These are phyloP conservation scores for Oryza punctata DNA, from an alignment of 176 grass and related monocot species.

Conservation along the genomic window DNA sequence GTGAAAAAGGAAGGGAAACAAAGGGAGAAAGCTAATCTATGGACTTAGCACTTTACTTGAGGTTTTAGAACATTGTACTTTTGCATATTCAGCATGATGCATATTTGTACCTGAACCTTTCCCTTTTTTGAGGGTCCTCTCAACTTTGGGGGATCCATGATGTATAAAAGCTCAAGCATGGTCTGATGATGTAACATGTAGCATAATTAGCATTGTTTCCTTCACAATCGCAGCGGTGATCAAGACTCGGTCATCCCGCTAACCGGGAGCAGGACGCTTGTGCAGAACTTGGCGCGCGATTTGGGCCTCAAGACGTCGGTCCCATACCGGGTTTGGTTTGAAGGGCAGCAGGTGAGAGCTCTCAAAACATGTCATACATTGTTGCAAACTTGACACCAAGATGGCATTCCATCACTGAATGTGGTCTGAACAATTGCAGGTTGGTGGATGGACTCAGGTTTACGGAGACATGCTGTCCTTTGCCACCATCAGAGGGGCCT, in stretches of 20 bases:
- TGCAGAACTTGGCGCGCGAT: conserved; percentile 71
- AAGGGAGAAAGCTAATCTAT: conserved; percentile 11
- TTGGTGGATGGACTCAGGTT: conserved; percentile 94
- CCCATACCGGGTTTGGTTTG: conserved; percentile 90
- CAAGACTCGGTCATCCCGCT: conserved; percentile 97
- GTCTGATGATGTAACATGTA: conserved; percentile 14
- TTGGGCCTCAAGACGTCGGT: conserved; percentile 66
- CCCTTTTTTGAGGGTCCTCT: neutral
- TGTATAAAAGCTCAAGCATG: neutral
- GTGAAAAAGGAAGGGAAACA: conserved; percentile 4
- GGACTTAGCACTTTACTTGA: conserved; percentile 6
- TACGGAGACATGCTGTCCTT: conserved; percentile 79
- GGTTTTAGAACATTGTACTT: conserved; percentile 22
- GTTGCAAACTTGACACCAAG: neutral
- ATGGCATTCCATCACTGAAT: conserved; percentile 3
- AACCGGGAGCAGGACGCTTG: conserved; percentile 81
- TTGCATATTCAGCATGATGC: conserved; percentile 9
- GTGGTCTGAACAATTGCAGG: conserved; percentile 33
- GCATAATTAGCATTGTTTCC: conserved; percentile 9
- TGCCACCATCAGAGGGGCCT: conserved; percentile 91
- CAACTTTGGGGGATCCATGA: conserved; percentile 5
- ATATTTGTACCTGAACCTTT: conserved; percentile 3
- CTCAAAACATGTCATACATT: neutral
- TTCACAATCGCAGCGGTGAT: conserved; percentile 68
- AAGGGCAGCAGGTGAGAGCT: conserved; percentile 76